These are phyloP conservation scores for Spergularia marina DNA, from an alignment of 148 eudicot genomes.

Conservation along the genomic window DNA sequence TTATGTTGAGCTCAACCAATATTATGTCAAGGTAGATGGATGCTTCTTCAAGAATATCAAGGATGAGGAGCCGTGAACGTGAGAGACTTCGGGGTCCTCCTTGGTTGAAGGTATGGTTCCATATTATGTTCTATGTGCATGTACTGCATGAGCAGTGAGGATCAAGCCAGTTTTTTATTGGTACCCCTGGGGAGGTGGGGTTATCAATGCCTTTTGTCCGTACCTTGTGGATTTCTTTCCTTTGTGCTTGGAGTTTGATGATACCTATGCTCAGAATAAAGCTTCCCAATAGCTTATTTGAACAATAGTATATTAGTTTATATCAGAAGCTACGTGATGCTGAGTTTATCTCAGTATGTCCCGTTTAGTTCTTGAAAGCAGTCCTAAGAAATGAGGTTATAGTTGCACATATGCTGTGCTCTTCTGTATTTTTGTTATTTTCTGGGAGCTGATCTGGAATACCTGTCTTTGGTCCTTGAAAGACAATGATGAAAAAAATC, in stretches of 20 bases:
- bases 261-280: not conserved
- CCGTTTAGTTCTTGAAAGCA: no score
- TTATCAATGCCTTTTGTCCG: not conserved
- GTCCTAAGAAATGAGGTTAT: no score
- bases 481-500: no score
- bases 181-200: no score
- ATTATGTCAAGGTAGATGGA: constrained; percentile 88
- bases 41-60: constrained; percentile 93
- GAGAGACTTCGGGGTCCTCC: constrained; percentile 96
- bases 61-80: constrained; percentile 92
- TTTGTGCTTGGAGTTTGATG: not conserved
- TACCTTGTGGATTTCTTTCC: not conserved
- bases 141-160: not conserved
- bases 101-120: constrained; percentile 76
- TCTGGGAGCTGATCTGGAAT: no score
- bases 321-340: no score
- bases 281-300: no score
- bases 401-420: no score
- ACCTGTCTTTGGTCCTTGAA: no score
- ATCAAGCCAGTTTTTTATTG: not conserved
- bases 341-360: no score
- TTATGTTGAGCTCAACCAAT: constrained; percentile 14
- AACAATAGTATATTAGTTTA: no score
- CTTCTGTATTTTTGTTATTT: no score
- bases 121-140: not conserved